Conservation (phyloP, 345 rosid species). For the Sisymbrium irio region DNA sequence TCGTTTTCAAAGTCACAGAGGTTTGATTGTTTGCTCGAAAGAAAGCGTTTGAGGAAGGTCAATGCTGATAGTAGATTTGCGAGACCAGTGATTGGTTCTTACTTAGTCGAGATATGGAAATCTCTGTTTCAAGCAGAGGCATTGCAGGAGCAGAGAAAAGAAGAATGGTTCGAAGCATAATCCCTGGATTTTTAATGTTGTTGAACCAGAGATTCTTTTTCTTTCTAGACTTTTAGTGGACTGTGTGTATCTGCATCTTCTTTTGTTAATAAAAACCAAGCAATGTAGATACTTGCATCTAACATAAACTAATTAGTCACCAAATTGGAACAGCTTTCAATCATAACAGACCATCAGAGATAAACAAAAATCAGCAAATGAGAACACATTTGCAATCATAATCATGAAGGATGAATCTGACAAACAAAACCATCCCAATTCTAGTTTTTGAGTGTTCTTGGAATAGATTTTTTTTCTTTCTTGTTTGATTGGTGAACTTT, state of each 20-base stretch:
- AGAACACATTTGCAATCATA: neutral
- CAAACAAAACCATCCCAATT: neutral
- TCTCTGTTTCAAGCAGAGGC: conserved; percentile 9
- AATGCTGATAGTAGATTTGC: neutral
- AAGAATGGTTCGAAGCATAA: neutral
- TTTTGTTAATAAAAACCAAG: neutral
- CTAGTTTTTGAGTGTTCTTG: neutral
- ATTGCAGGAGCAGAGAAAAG: neutral
- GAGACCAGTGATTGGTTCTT: conserved; percentile 11
- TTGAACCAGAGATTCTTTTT: neutral
- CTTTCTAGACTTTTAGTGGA: neutral
- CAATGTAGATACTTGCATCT: neutral
- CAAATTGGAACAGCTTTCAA: too few species aligned
- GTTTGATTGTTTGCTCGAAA: neutral
- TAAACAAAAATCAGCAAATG: neutral
- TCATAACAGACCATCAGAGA: too few species aligned
- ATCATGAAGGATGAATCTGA: too few species aligned
- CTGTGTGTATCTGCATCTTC: neutral
- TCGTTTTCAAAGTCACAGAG: conserved; percentile 14
- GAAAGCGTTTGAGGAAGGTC: neutral
- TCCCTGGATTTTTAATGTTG: neutral
- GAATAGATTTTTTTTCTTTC: neutral
- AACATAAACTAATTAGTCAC: neutral
- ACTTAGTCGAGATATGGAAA: conserved; percentile 16
- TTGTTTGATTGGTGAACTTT: neutral